Base-by-base conservation (phyloP, 805 yeast genomes). In the Hanseniaspora meyeri region DNA sequence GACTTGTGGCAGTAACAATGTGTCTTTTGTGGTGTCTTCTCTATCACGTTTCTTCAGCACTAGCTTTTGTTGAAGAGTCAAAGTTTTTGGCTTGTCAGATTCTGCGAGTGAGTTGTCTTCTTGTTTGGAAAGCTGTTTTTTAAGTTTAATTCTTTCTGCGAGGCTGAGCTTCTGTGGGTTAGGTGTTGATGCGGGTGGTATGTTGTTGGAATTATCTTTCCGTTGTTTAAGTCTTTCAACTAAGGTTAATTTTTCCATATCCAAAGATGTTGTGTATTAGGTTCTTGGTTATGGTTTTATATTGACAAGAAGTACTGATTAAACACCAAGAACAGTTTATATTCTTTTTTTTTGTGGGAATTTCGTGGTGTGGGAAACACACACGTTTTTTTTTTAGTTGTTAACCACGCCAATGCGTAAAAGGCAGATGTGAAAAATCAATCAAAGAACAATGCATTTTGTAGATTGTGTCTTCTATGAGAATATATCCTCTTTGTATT, bases 121-220 rank as follows among this genome's bases (percentile, higher is more conserved):
- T 32, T 27, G 5, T 45, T 12, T 10, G 17, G 48, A n/a, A 10
- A 34, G 32, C 42, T 56, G 47, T 29, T 51, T 56, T 34, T 56
- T 56, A 9, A 51, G 40, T 40, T 38, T 46, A 10, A 56, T 37
- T 56, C 51, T 50, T 17, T 56, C 58, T 11, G 51, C 51, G 6
- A 56, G 40, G 7, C 49, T 29, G 14, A 55, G 17, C 32, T 55
- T 55, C 16, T 51, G 29, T 5, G 48, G 19, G 17, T 7, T 29
- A 14, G 38, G 19, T 3, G 24, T 32, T 36, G 48, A 10, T 4
- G 24, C 29, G 11, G 31, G 7, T 20, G 20, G 24, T 27, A 4
- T 8, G 4, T 9, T 17, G 9, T 14, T 31, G 10, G 16, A 12
- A 8, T 31, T 34, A 5, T 32, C 49, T 36, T 46, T 34, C 14